These are phyloP conservation scores for Lasiodiplodia theobromae DNA, from an alignment of 2,329 filamentous ascomycete genomes.

Conservation along the genomic window DNA sequence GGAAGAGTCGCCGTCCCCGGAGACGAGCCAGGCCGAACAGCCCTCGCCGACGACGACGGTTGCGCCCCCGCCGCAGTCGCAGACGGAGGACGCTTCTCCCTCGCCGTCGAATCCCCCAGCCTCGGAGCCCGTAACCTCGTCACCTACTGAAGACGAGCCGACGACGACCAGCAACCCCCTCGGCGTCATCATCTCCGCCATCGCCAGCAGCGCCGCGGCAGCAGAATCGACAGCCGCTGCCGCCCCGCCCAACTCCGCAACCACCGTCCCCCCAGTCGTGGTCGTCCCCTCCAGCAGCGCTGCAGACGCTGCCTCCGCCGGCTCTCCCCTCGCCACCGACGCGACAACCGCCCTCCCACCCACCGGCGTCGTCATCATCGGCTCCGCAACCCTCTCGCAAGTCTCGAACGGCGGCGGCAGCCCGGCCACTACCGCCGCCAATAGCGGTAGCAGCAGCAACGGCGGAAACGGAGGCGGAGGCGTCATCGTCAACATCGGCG, in stretches of 20 bases:
- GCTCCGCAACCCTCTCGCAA: not conserved
- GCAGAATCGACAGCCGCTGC: too few relatives aligned
- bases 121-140: not conserved
- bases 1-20: too few relatives aligned
- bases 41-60: not conserved
- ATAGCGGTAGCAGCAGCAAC: too few relatives aligned
- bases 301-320: not conserved
- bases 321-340: not conserved
- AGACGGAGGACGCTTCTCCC: not conserved
- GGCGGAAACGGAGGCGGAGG: too few relatives aligned
- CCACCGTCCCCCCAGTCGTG: not conserved
- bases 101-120: not conserved
- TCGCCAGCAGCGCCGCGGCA: not conserved
- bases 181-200: constrained; percentile 3
- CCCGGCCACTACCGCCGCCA: too few relatives aligned
- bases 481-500: not conserved
- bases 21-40: not conserved
- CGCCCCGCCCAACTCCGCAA: too few relatives aligned
- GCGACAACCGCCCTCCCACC: not conserved
- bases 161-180: not conserved
- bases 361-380: not conserved
- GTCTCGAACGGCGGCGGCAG: too few relatives aligned
- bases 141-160: not conserved
- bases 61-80: not conserved
- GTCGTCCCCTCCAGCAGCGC: not conserved